These are phyloP conservation scores for Apiotrichum montevideense DNA, from an alignment of 1,284 basidiomycete species.

Conservation along the genomic window DNA sequence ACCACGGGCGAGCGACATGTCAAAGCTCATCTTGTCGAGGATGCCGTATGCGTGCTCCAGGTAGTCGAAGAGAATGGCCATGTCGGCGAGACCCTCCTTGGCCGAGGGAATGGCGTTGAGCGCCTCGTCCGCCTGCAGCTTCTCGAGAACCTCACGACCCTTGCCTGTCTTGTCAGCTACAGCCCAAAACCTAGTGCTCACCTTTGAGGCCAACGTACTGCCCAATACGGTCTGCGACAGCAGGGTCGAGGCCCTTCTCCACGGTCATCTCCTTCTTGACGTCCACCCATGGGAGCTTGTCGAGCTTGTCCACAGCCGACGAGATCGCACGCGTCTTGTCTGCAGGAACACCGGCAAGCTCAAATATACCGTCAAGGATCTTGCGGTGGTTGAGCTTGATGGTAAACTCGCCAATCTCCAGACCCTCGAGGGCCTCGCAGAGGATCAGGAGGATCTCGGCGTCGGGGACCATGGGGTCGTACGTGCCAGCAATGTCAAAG, in stretches of 20 bases:
- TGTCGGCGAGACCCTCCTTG: constrained; percentile 82
- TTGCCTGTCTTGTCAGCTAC: constrained; percentile 21
- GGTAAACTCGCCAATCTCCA: constrained; percentile 89
- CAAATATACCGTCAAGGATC: constrained; percentile 94
- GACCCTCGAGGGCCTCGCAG: constrained; percentile 70
- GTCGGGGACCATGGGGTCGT: constrained; percentile 97
- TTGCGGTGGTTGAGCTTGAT: constrained; percentile 98
- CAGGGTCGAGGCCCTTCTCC: constrained; percentile 84
- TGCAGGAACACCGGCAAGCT: constrained; percentile 86
- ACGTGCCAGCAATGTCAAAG: constrained; percentile 89
- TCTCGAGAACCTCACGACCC: constrained; percentile 69
- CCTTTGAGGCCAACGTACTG: constrained; percentile 95
- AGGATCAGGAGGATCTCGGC: constrained; percentile 81
- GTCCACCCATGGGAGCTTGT: constrained; percentile 89
- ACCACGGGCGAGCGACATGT: constrained; percentile 90
- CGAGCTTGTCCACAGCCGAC: constrained; percentile 96
- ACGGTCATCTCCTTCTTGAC: constrained; percentile 95
- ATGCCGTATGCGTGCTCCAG: constrained; percentile 70
- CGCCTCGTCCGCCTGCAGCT: constrained; percentile 61
- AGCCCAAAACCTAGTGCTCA: constrained; percentile 32
- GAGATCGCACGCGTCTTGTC: constrained; percentile 94
- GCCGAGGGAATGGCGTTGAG: constrained; percentile 69
- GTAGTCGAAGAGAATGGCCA: constrained; percentile 78
- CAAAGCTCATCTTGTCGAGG: constrained; percentile 83
- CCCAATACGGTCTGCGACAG: constrained; percentile 86